A percentile compares a stretch with the other conserved stretches of the same genome.
phyloP scores from a whole-genome alignment of 2,329 filamentous ascomycete species.

The Arthrocladium fulminans region DNA sequence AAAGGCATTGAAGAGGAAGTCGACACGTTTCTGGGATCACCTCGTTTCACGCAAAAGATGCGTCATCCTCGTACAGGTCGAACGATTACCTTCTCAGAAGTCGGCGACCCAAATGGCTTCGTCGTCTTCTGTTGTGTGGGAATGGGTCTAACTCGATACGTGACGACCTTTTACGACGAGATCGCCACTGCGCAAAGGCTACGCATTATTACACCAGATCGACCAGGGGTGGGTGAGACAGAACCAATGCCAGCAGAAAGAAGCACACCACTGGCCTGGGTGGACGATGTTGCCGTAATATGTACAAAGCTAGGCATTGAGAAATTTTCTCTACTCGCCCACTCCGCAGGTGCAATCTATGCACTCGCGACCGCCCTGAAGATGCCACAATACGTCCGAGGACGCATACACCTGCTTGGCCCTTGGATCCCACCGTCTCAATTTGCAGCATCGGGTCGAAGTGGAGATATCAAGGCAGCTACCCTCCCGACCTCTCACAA shows the following conservation, averaged over 20 bases:
- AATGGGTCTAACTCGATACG: slow-evolving; percentile 92
- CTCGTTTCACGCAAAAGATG: slow-evolving; percentile 80
- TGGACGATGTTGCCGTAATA: slow-evolving; percentile 85
- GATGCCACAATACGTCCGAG: slow-evolving; percentile 92
- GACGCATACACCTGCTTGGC: slow-evolving; percentile 84
- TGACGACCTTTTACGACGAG: slow-evolving; percentile 96
- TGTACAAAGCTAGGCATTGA: slow-evolving; percentile 86
- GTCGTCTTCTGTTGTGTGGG: slow-evolving; percentile 95
- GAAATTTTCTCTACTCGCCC: slow-evolving; percentile 91
- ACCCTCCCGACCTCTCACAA: slow-evolving; percentile 86
- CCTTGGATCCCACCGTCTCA: slow-evolving; percentile 97
- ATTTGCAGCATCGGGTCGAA: slow-evolving; percentile 59
- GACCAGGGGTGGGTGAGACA: slow-evolving; percentile 88
- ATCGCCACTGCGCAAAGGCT: slow-evolving; percentile 79
- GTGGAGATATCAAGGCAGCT: slow-evolving; percentile 59
- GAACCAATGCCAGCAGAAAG: slow-evolving; percentile 73
- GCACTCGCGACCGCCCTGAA: slow-evolving; percentile 88
- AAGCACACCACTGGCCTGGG: slow-evolving; percentile 85
- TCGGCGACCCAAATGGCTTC: slow-evolving; percentile 82
- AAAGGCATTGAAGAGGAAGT: slow-evolving; percentile 88
- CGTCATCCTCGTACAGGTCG: slow-evolving; percentile 76
- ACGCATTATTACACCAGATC: slow-evolving; percentile 84
- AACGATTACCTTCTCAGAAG: slow-evolving; percentile 90
- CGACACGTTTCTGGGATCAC: slow-evolving; percentile 71
- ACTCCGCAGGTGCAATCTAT: slow-evolving; percentile 96